Conservation (phyloP, 805 yeast species). For the Candida rishiriensis region DNA sequence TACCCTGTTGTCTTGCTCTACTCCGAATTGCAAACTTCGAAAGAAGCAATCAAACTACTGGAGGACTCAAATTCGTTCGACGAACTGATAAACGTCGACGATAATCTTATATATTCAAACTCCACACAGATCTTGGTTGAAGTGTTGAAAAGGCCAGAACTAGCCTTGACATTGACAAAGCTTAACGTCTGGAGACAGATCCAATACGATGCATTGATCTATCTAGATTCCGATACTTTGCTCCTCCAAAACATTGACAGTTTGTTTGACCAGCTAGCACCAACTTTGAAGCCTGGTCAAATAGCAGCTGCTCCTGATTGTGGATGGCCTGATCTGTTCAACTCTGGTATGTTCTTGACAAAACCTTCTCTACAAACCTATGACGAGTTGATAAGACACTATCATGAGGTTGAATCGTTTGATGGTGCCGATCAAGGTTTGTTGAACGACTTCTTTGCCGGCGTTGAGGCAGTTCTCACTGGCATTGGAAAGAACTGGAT, state of each 20-base stretch:
- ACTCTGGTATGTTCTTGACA: constrained; percentile 68
- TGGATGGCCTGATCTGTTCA: constrained; percentile 92
- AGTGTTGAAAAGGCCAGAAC: constrained; percentile 28
- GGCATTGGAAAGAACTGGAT: constrained; percentile 45
- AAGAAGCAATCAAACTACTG: constrained; percentile 10
- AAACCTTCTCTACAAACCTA: constrained; percentile 47
- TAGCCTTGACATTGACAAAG: constrained; percentile 44
- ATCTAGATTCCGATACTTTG: constrained; percentile 55
- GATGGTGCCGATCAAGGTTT: constrained; percentile 96
- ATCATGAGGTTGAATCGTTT: constrained; percentile 36
- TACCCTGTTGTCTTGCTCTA: constrained; percentile 23
- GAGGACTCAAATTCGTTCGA: constrained; percentile 12
- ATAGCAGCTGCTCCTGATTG: constrained; percentile 67
- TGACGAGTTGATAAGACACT: constrained; percentile 33
- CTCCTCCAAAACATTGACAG: constrained; percentile 37
- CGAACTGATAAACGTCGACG: constrained; percentile 20
- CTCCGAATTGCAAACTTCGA: constrained; percentile 12
- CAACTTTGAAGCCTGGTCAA: constrained; percentile 21
- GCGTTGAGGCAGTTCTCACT: constrained; percentile 9
- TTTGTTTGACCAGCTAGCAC: constrained; percentile 14
- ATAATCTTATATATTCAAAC: constrained; percentile 15
- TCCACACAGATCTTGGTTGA: constrained; percentile 14
- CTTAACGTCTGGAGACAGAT: constrained; percentile 47
- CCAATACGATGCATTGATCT: constrained; percentile 44
- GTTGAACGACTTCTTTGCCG: constrained; percentile 65